These are phyloP conservation scores for Colletotrichum brevisporum DNA, from an alignment of 2,329 filamentous ascomycete genomes.

Conservation along the genomic window DNA sequence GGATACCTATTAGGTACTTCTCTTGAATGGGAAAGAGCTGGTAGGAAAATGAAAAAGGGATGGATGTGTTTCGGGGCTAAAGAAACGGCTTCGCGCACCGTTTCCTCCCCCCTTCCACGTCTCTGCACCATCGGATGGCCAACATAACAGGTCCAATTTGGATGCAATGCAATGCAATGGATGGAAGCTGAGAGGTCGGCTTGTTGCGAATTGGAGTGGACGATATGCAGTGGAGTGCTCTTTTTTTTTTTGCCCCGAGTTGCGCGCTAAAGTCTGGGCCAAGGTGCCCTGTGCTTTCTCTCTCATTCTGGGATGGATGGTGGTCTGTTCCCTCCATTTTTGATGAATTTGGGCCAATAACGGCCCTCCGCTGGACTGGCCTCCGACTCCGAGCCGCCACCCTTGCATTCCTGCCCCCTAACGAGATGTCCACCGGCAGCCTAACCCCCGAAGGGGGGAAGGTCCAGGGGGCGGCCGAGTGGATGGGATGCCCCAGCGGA, in stretches of 20 bases:
- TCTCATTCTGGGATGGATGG: conserved; percentile 18
- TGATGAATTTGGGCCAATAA: conserved; percentile 19
- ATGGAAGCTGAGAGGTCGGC: neutral
- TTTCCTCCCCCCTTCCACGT: too few species aligned
- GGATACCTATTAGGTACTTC: too few species aligned
- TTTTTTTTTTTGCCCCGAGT: too few species aligned
- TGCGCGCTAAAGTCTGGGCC: neutral
- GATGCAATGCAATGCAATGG: neutral
- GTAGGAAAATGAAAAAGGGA: neutral
- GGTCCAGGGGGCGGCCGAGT: neutral
- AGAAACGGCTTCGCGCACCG: conserved; percentile 17
- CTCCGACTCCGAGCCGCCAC: conserved; percentile 14
- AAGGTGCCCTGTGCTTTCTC: neutral
- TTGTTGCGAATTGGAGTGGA: too few species aligned
- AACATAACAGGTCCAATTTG: neutral
- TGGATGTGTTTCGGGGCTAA: conserved; percentile 12
- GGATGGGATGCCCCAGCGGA: neutral
- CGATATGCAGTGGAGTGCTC: too few species aligned
- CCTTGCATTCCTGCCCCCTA: conserved; percentile 1
- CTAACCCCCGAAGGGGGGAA: conserved; percentile 11
- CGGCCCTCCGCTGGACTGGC: conserved; percentile 10
- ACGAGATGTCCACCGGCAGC: neutral
- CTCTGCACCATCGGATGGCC: neutral
- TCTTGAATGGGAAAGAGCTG: conserved; percentile 1
- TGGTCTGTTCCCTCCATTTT: conserved; percentile 20